Percentiles rank a stretch among this genome's conserved stretches.
phyloP scores from a whole-genome alignment of 768 basidiomycete species.

The Tylopilus subfusipes region DNA sequence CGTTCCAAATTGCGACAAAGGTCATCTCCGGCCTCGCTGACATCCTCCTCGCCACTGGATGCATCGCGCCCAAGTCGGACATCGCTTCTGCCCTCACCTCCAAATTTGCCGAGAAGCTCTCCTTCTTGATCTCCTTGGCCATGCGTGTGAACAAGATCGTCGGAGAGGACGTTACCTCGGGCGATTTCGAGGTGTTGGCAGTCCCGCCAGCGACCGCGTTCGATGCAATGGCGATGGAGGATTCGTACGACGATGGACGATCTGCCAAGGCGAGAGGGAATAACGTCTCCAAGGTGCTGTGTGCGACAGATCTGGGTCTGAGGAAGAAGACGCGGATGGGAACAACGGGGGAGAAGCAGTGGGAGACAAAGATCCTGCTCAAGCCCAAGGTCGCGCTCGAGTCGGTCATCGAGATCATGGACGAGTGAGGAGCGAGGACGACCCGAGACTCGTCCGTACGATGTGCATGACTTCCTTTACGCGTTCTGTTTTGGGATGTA shows the following conservation, averaged over 20 bases:
- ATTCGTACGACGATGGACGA: constrained; percentile 30
- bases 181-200: constrained; percentile 31
- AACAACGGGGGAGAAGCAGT: constrained; percentile 26
- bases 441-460: background rate
- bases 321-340: constrained; percentile 27
- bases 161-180: constrained; percentile 30
- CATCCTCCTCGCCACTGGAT: constrained; percentile 30
- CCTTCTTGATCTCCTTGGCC: constrained; percentile 42
- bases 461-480: background rate
- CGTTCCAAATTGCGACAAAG: constrained; percentile 22
- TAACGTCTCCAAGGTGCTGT: constrained; percentile 25
- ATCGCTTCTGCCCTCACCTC: constrained; percentile 39
- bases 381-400: constrained; percentile 40
- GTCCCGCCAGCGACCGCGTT: constrained; percentile 24
- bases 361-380: constrained; percentile 33
- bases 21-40: constrained; percentile 27
- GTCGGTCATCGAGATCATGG: constrained; percentile 34
- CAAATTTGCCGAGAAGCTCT: constrained; percentile 44
- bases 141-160: constrained; percentile 44
- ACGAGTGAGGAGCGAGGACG: constrained; percentile 20
- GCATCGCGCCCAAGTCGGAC: constrained; percentile 17
- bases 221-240: constrained; percentile 29
- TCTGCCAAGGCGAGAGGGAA: constrained; percentile 4
- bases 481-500: background rate
- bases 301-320: constrained; percentile 38